phyloP scores from a whole-genome alignment of 73 alveolate species.

The Uronychia binucleata region DNA sequence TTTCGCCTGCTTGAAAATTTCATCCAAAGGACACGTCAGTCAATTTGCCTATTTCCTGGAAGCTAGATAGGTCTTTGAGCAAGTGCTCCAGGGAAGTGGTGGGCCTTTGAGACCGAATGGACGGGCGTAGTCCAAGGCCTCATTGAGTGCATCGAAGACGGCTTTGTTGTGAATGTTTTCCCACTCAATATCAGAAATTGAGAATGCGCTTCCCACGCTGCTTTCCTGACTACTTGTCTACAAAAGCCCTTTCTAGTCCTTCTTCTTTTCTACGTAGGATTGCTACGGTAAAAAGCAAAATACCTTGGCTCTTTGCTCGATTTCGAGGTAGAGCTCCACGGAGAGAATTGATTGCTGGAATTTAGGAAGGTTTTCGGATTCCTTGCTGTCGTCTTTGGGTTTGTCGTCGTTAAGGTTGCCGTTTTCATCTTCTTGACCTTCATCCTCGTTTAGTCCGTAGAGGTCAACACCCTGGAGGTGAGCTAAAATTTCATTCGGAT shows the following conservation, averaged over 20 bases:
- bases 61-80: not conserved
- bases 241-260: not conserved
- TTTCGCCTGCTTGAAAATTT: not conserved
- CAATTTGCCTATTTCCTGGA: not conserved
- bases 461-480: constrained; percentile 28
- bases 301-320: not conserved
- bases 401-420: not conserved
- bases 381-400: constrained; percentile 1
- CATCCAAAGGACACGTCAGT: not conserved
- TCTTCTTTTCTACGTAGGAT: not conserved
- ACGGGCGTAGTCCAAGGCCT: constrained; percentile 66
- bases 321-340: constrained; percentile 32
- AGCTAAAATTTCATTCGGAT: constrained; percentile 56
- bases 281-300: not conserved
- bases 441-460: not conserved
- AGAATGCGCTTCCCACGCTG: not conserved
- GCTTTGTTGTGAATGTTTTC: constrained; percentile 75
- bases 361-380: constrained; percentile 19
- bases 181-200: constrained; percentile 8
- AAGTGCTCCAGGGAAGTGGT: constrained; percentile 66
- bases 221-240: not conserved
- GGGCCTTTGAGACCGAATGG: constrained; percentile 71
- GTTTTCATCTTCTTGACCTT: not conserved
- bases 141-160: constrained; percentile 81
- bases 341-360: constrained; percentile 33